Evolutionary conservation across 441 rosid genomes (phyloP).

Genomic region (Erysimum cheiri): DNA sequence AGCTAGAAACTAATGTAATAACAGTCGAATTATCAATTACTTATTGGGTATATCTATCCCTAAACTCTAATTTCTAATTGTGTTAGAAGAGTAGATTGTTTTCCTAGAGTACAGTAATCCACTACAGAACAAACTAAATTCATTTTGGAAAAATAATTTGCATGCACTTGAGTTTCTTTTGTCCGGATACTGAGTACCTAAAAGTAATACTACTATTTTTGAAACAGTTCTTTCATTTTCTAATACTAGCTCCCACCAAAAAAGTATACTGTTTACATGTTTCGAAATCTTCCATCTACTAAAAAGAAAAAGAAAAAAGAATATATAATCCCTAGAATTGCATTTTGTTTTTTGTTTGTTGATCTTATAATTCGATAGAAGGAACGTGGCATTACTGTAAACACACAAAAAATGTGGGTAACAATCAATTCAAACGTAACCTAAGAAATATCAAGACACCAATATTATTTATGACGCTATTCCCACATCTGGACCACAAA

Average conservation of each 20-base stretch:
- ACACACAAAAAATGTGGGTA: conserved; percentile 18
- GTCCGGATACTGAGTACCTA: neutral
- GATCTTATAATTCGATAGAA: neutral
- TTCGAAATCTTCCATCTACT: no score
- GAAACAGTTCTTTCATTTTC: neutral
- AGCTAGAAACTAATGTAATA: neutral
- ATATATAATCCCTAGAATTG: accelerated
- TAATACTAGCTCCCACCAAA: neutral
- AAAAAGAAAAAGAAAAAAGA: no score
- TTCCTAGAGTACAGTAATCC: neutral
- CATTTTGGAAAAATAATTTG: neutral
- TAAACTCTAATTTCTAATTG: neutral
- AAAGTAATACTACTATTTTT: neutral
- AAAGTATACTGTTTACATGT: no score
- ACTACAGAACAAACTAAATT: neutral
- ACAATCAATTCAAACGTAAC: conserved; percentile 18
- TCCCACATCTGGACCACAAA: neutral
- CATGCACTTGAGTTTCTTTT: neutral
- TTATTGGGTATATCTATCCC: neutral
- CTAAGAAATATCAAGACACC: neutral
- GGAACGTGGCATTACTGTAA: conserved; percentile 5
- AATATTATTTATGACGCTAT: neutral
- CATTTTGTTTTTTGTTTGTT: neutral
- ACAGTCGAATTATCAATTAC: neutral
- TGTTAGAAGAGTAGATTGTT: no score